Evolutionary conservation across 2,329 filamentous ascomycete genomes (phyloP).

Genomic region (Tolypocladium capitatum): DNA sequence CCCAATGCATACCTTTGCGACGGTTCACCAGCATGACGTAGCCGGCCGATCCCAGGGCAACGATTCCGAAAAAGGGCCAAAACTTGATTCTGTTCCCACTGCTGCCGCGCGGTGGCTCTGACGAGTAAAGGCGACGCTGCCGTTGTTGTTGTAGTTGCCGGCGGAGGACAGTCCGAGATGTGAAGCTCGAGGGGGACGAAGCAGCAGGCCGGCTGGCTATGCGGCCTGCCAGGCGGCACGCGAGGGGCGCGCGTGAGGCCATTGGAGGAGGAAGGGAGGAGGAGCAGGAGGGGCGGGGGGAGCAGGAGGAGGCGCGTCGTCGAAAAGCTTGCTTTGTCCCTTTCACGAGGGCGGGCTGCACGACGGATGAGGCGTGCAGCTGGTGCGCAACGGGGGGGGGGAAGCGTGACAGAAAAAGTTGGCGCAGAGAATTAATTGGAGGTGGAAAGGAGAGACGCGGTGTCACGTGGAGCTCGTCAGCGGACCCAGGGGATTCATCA

Average conservation of each 20-base stretch:
- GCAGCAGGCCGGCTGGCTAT: conserved; percentile 5
- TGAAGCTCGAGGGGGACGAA: conserved; percentile 5
- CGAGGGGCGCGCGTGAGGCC: conserved; percentile 18
- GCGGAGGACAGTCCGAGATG: conserved; percentile 2
- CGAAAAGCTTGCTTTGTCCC: background rate
- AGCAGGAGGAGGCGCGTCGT: too few relatives aligned
- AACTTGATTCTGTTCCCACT: conserved; percentile 34
- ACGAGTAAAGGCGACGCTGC: conserved; percentile 26
- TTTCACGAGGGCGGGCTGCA: background rate
- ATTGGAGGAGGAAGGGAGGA: conserved; percentile 8
- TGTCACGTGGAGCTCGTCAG: conserved; percentile 1
- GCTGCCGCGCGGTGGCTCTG: conserved; percentile 21
- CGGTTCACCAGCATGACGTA: conserved; percentile 37
- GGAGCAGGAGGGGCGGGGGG: too few relatives aligned
- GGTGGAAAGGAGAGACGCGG: background rate
- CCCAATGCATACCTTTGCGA: conserved; percentile 28
- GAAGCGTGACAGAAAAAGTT: too few relatives aligned
- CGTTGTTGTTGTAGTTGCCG: conserved; percentile 2
- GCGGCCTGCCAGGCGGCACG: conserved; percentile 11
- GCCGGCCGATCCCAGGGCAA: conserved; percentile 32
- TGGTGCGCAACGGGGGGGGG: too few relatives aligned
- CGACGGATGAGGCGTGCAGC: background rate
- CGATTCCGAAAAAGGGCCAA: conserved; percentile 42
- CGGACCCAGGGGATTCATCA: background rate
- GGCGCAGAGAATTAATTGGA: background rate